Conservation (phyloP, 768 basidiomycete genomes). For the Boletus subcaerulescens region DNA sequence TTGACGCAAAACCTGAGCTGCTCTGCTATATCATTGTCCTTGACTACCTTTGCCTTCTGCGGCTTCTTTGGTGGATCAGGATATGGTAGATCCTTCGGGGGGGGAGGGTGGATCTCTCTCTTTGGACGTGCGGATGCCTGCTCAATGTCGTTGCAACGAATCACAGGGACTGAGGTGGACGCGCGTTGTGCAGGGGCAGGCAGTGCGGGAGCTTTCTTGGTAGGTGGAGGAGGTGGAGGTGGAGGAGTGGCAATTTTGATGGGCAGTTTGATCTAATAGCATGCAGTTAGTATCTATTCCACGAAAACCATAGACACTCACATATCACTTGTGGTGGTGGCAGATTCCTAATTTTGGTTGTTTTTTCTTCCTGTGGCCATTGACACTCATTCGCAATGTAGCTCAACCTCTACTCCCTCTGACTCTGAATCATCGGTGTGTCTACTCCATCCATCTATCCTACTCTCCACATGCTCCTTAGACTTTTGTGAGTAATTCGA, state of each 20-base stretch:
- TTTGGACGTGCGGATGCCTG: conserved; percentile 74
- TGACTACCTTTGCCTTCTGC: conserved; percentile 55
- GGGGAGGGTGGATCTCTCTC: conserved; percentile 95
- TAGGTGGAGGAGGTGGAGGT: conserved; percentile 38
- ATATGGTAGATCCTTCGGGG: conserved; percentile 87
- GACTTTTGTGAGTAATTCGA: too few species aligned
- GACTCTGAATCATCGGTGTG: too few species aligned
- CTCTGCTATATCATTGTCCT: conserved; percentile 69
- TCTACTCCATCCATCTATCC: too few species aligned
- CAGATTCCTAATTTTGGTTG: conserved; percentile 63
- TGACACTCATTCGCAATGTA: too few species aligned
- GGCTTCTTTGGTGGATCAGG: conserved; percentile 70
- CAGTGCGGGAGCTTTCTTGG: conserved; percentile 32
- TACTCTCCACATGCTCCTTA: too few species aligned
- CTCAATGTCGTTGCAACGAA: conserved; percentile 71
- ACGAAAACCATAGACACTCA: conserved; percentile 21
- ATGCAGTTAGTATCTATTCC: conserved; percentile 12
- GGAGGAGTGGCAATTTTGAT: conserved; percentile 38
- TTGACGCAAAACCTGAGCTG: conserved; percentile 83
- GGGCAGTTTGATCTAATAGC: conserved; percentile 43
- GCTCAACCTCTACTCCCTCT: too few species aligned
- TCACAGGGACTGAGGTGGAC: conserved; percentile 79
- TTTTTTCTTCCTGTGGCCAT: too few species aligned
- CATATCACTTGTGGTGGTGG: conserved; percentile 76
- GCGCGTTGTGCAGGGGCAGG: conserved; percentile 57